Conservation (phyloP, 345 rosid species). For the Eucalyptus cloeziana region DNA sequence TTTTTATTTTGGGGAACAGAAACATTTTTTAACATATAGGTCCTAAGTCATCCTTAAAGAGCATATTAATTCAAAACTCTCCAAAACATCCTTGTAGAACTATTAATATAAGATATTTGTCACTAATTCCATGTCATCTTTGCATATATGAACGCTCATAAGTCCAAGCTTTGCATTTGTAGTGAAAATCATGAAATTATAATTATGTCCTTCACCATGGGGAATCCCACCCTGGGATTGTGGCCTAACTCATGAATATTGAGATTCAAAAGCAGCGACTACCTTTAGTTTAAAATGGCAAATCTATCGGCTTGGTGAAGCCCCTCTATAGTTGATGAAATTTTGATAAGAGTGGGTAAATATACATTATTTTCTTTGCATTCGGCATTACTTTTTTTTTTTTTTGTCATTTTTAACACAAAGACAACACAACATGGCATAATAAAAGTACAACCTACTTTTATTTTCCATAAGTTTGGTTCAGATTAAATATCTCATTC, state of each 20-base stretch:
- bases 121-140: not conserved
- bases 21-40: too few relatives aligned
- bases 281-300: not conserved
- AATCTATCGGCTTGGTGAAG: accelerated
- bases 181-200: not conserved
- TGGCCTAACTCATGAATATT: not conserved
- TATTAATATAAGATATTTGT: not conserved
- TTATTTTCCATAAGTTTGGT: not conserved
- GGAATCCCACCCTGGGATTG: not conserved
- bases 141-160: not conserved
- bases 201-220: not conserved
- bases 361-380: not conserved
- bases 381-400: not conserved
- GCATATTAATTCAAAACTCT: not conserved
- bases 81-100: not conserved
- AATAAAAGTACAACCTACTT: not conserved
- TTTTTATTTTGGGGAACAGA: too few relatives aligned
- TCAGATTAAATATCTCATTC: too few relatives aligned
- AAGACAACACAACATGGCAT: not conserved
- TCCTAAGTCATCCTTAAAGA: not conserved
- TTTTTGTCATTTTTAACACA: accelerated
- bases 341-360: not conserved
- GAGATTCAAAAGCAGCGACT: not conserved
- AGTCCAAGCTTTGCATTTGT: not conserved
- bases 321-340: too few relatives aligned